Evolutionary conservation across 1,284 basidiomycete species (phyloP).

Genomic region (Paramarasmius palmivorus): DNA sequence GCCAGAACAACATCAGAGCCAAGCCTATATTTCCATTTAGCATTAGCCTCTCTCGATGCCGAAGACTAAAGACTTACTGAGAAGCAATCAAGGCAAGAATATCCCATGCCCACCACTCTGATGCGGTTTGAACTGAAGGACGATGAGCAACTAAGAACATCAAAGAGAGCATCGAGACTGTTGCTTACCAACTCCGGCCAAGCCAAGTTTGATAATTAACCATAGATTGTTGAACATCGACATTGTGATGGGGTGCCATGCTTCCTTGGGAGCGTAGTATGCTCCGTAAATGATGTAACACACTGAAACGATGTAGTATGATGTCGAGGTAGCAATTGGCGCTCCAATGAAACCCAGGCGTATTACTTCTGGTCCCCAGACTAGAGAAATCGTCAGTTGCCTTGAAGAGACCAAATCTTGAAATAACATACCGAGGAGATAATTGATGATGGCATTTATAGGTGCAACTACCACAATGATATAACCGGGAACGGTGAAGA

Average conservation of each 20-base stretch:
- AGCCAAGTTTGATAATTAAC: conserved; percentile 71
- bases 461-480: conserved; percentile 87
- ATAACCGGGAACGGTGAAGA: conserved; percentile 87
- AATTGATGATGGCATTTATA: conserved; percentile 85
- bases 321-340: conserved; percentile 86
- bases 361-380: conserved; percentile 81
- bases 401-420: background rate
- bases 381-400: conserved; percentile 32
- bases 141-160: background rate
- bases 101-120: conserved; percentile 95
- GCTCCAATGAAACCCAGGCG: conserved; percentile 92
- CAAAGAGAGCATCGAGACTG: background rate
- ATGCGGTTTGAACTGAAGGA: conserved; percentile 51
- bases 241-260: conserved; percentile 81
- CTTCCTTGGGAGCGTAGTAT: conserved; percentile 73
- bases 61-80: conserved; percentile 37
- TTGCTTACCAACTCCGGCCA: conserved; percentile 69
- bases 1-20: conserved; percentile 64
- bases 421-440: conserved; percentile 62
- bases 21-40: conserved; percentile 23
- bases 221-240: conserved; percentile 73
- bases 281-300: conserved; percentile 72
- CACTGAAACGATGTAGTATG: conserved; percentile 82
- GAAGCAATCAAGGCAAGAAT: conserved; percentile 63
- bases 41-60: background rate